These are phyloP conservation scores for Venturia nashicola DNA, from an alignment of 2,329 filamentous ascomycete species.

Conservation along the genomic window DNA sequence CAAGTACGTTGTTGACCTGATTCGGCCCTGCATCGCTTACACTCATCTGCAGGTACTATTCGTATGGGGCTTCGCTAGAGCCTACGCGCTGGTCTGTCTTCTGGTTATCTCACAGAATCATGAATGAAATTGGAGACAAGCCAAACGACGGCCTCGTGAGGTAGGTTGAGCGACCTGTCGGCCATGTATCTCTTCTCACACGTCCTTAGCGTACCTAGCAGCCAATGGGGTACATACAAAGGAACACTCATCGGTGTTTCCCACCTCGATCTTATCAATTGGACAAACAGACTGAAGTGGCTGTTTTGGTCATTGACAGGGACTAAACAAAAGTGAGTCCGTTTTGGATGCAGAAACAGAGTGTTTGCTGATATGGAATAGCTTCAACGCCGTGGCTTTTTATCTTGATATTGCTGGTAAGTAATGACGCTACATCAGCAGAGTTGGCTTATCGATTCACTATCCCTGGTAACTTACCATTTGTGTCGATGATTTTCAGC, in stretches of 20 bases:
- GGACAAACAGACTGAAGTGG: slow-evolving; percentile 51
- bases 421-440: slow-evolving; percentile 11
- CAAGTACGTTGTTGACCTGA: slow-evolving; percentile 23
- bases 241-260: slow-evolving; percentile 51
- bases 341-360: background rate
- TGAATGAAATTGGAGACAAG: slow-evolving; percentile 41
- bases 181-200: background rate
- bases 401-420: slow-evolving; percentile 53
- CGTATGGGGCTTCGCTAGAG: slow-evolving; percentile 47
- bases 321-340: slow-evolving; percentile 38
- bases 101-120: slow-evolving; percentile 41
- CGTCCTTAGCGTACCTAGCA: slow-evolving; percentile 38
- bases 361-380: slow-evolving; percentile 19
- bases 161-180: slow-evolving; percentile 13
- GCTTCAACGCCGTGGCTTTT: slow-evolving; percentile 53
- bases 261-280: slow-evolving; percentile 54
- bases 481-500: background rate
- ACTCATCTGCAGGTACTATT: slow-evolving; percentile 37
- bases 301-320: slow-evolving; percentile 44
- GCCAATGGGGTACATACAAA: slow-evolving; percentile 50
- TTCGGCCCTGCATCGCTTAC: background rate
- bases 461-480: background rate
- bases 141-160: slow-evolving; percentile 53
- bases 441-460: background rate
- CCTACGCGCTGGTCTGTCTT: slow-evolving; percentile 46